Conservation (phyloP, 1,284 basidiomycete species). For the Leccinum solheimii region DNA sequence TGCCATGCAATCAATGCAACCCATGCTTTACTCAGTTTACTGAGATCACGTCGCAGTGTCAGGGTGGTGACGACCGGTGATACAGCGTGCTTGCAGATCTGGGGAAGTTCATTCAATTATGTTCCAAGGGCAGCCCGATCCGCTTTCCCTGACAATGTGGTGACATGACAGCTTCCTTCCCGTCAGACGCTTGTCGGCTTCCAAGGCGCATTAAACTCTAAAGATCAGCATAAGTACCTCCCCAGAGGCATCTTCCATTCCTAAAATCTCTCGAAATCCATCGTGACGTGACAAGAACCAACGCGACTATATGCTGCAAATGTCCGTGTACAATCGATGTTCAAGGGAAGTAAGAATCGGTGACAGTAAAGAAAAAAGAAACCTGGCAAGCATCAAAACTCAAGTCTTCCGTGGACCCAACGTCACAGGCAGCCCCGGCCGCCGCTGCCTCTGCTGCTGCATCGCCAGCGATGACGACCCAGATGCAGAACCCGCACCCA, state of each 20-base stretch:
- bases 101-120: not conserved
- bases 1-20: not conserved
- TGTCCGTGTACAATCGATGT: not conserved
- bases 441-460: conserved; percentile 51
- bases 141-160: not conserved
- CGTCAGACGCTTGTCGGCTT: not conserved
- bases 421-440: conserved; percentile 42
- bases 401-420: conserved; percentile 31
- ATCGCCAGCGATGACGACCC: conserved; percentile 35
- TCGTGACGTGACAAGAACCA: not conserved
- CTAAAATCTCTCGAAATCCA: not conserved
- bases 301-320: not conserved
- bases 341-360: not conserved
- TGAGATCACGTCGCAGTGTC: not conserved
- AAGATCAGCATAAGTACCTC: not conserved
- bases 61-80: not conserved
- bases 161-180: not conserved
- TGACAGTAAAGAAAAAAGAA: not conserved
- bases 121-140: not conserved
- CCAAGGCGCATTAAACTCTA: not conserved
- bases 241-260: not conserved
- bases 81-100: not conserved
- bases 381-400: not conserved
- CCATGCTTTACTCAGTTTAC: not conserved
- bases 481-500: not conserved